Conservation (phyloP, 768 basidiomycete genomes). For the Tricholoma saponaceum region DNA sequence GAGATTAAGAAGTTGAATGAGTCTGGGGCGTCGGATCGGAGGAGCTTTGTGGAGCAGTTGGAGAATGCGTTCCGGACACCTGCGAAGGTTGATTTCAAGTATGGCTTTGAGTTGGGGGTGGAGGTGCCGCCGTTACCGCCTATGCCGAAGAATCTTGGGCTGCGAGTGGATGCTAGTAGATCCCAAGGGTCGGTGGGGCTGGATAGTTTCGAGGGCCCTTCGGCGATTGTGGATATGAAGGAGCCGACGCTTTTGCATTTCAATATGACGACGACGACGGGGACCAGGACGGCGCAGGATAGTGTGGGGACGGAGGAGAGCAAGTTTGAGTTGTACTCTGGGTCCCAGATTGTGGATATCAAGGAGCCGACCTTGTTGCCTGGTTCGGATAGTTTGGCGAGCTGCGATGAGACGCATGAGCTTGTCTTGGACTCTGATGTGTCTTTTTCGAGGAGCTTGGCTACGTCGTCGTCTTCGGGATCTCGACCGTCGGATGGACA, state of each 20-base stretch:
- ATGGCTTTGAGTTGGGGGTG: slow-evolving; percentile 36
- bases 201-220: slow-evolving; percentile 8
- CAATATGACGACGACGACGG: slow-evolving; percentile 11
- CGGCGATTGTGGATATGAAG: slow-evolving; percentile 24
- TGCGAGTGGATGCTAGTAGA: neutral
- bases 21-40: slow-evolving; percentile 62
- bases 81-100: slow-evolving; percentile 57
- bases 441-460: slow-evolving; percentile 1
- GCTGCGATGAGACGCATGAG: slow-evolving; percentile 24
- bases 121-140: slow-evolving; percentile 42
- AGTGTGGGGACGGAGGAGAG: slow-evolving; percentile 4
- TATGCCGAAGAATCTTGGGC: slow-evolving; percentile 40
- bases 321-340: slow-evolving; percentile 21
- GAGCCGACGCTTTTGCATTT: slow-evolving; percentile 23
- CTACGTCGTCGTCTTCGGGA: slow-evolving; percentile 20
- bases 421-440: slow-evolving; percentile 16
- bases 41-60: slow-evolving; percentile 78
- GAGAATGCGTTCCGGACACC: slow-evolving; percentile 80
- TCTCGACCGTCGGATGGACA: slow-evolving; percentile 58
- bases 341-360: slow-evolving; percentile 28
- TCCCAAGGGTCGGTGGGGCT: slow-evolving; percentile 14
- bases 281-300: neutral
- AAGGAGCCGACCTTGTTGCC: slow-evolving; percentile 34
- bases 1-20: slow-evolving; percentile 69
- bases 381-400: slow-evolving; percentile 34